Evolutionary conservation across 306 rosid species (phyloP), one percentile per base, ranked within the genome.

Genomic region (Quercus aquifolioides): DNA sequence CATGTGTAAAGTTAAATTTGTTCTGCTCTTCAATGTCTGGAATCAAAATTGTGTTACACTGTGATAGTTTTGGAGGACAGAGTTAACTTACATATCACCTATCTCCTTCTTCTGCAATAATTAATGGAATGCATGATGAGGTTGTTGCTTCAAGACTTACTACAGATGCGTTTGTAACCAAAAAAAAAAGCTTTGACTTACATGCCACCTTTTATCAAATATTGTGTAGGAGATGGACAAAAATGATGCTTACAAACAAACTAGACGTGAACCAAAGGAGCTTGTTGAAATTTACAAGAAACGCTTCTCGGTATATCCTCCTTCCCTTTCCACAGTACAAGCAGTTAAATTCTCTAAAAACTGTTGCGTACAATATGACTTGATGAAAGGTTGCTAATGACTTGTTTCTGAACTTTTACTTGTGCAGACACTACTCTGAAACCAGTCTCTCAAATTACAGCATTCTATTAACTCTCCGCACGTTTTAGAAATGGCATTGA

Each of bases 271-370:
- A 35, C 93, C 92, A 11, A 84, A 80, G 81, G 94, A 86, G 79
- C 88, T 81, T 26, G 84, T 91, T 54, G 91, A 89, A 57, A 81
- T 83, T 73, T 90, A 83, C 81, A 94, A 82, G 92, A 90, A 76
- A 72, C 94, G 86, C 62, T 87, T 91, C 77, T 74, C 75, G 84
- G 91, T 87, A 85, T 18, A 13, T 33, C 63, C 57, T 13, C 11
- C 1, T 49, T 49, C 54, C 73, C 21, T 71, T 25, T 19, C 26
- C 6, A 18, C 72, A 15, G 51, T 35, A 9, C 72, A 31, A 67
- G 54, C 54, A 49, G 25, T 35, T 59, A 59, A 59, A 59, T 59
- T 21, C 46, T 59, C 31, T 20, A 10, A 23, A n/a, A n/a, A 18
- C 35, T 33, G 52, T 33, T 19, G 23, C 71, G 17, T 19, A 35